Base-by-base conservation (phyloP, 1,139 yeast species). In the Suhomyces choctaworum region DNA sequence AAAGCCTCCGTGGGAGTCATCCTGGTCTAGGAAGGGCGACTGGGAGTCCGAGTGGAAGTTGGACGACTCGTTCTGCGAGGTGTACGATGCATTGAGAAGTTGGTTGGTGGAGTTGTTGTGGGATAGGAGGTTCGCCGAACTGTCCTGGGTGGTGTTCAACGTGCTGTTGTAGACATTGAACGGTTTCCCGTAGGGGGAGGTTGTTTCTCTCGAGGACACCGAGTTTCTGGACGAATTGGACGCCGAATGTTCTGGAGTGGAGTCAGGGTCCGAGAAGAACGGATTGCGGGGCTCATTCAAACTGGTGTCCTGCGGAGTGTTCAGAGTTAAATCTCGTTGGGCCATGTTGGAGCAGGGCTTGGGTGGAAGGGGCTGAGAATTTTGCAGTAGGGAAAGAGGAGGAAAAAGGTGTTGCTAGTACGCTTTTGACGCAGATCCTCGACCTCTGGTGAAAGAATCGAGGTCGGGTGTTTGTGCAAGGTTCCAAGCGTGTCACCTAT, bases 111-210 rank as follows among this genome's bases (percentile, higher is more conserved):
- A 25, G 25, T 20, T 32, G 20, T 40, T 32, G 23, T 30, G 34
- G 27, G 36, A 31, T 25, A 45, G 36, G 22, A 47, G 47, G 14
- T 48, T 41, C 25, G 46, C 31, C 6, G 46, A 36, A 22, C 39
- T 41, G 36, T 40, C 43, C 24, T 36, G 32, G 16, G 50, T 42
- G 27, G 54, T 49, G 26, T 46, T 51, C 32, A 39, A 40, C 11
- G 48, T 43, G 15, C 27, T 29, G 26, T 39, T 35, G 38, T 48
- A 50, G 27, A 47, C 48, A n/a, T 49, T 42, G 37, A 48, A 50
- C 0, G 32, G 42, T 22, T 41, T 43, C 30, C 45, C 47, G 34
- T 47, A 45, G 11, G 32, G 37, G 16, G 39, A 39, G 17, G 31
- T 40, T 7, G 36, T 27, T 5, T 39, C 34, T 3, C 34, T 20